Base-by-base conservation (phyloP, 129 eudicot species). In the Lactuca sativa region DNA sequence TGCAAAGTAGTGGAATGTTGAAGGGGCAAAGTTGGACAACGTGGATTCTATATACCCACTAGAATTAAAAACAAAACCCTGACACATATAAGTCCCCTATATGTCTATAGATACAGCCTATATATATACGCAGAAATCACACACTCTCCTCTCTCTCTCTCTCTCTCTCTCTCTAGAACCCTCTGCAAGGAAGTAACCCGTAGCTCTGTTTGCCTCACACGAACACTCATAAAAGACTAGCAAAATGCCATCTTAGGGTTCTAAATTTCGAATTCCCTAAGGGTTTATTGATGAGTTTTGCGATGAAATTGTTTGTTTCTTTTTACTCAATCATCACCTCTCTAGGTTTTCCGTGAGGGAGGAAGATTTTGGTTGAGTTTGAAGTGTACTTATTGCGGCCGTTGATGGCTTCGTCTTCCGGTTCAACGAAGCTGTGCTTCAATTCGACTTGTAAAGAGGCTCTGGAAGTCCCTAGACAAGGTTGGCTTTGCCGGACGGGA, bases 401-500 rank as follows among this genome's bases (percentile, higher is more conserved):
- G 77, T 15, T 64, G 41, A 66, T 82, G 83, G 81, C 80, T 67
- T 82, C 84, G 41, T 76, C 84, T 9, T 56, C 82, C 10, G 67
- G 80, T 58, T 56, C 83, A 68, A n/a, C 68, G n/a, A 74, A 77
- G 66, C 60, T 74, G 21, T 89, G 96, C 76, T 89, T 89, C 72
- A 89, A 89, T 77, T 77, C 86, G 11, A 83, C 57, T 61, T 89
- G 96, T 62, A 82, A 69, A 40, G 75, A 69, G 44, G 53, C 64
- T 21, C 13, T 81, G 71, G 86, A 83, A 4, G 76, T 57, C 36
- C 41, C 84, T 49, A 70, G 79, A 74, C 80, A 73, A 77, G 96
- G 96, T 9, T 89, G 96, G 96, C 88, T 84, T 41, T 81, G 84
- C 59, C 88, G 92, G 25, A 77, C 88, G 64, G 96, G 96, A 54